Evolutionary conservation across 179 eudicot genomes (phyloP).

Genomic region (Pouteria campechiana): DNA sequence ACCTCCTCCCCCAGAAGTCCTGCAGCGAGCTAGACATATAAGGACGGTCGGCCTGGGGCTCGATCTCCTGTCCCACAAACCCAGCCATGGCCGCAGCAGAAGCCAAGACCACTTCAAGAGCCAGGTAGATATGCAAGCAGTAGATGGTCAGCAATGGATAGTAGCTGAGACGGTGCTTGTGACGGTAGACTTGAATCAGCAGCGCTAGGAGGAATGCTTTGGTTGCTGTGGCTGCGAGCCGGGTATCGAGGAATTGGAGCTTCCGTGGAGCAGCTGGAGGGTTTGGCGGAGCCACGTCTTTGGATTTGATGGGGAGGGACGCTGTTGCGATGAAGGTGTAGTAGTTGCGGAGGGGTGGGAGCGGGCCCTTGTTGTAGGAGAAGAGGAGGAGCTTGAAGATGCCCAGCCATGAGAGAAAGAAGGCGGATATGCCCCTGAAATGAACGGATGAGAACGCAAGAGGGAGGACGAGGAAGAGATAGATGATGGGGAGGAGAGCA

Average conservation of each 20-base stretch:
- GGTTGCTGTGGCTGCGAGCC: constrained; percentile 12
- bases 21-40: constrained; percentile 50
- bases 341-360: no score
- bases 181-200: constrained; percentile 17
- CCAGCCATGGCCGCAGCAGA: constrained; percentile 21
- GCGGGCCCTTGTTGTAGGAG: constrained; percentile 36
- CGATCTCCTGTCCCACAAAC: constrained; percentile 26
- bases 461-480: constrained; percentile 33
- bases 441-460: constrained; percentile 18
- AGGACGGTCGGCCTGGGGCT: constrained; percentile 63
- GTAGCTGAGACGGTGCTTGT: constrained; percentile 20
- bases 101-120: constrained; percentile 32
- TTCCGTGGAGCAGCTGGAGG: background rate
- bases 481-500: constrained; percentile 42
- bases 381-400: constrained; percentile 49
- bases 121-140: constrained; percentile 31
- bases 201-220: constrained; percentile 12
- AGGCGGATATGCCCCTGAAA: constrained; percentile 17
- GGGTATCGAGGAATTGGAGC: constrained; percentile 4
- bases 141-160: constrained; percentile 20
- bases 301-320: constrained; percentile 19
- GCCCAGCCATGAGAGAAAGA: constrained; percentile 46
- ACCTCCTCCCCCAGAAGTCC: constrained; percentile 66
- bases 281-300: background rate
- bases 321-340: constrained; percentile 13